A percentile compares a stretch with the other conserved stretches of the same genome.
Conservation (phyloP, 1,139 yeast genomes). For the Geotrichum restrictum region DNA sequence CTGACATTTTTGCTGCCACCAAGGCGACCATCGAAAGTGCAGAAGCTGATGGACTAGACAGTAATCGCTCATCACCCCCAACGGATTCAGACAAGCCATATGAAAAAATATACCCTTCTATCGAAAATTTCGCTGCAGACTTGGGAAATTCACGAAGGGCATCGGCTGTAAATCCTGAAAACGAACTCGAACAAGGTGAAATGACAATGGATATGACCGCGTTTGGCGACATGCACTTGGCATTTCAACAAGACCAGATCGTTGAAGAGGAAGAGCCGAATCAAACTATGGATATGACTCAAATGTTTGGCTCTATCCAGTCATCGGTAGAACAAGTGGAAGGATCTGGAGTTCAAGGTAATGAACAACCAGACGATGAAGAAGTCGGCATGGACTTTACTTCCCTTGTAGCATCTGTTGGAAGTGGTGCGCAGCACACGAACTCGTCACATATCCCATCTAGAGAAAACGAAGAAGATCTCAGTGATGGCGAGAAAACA, state of each 20-base stretch:
- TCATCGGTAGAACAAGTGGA: conserved; percentile 11
- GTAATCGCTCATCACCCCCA: not conserved
- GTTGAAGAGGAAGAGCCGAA: conserved; percentile 21
- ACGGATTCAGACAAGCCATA: not conserved
- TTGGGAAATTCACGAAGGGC: conserved; percentile 10
- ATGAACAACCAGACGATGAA: not conserved
- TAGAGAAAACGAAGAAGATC: not conserved
- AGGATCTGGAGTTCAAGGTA: not conserved
- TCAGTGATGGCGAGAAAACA: conserved; percentile 6
- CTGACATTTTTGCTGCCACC: conserved; percentile 23
- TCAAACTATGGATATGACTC: conserved; percentile 27
- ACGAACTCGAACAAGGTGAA: conserved; percentile 1
- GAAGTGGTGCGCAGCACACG: too few species aligned
- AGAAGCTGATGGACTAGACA: not conserved
- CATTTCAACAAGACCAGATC: conserved; percentile 6
- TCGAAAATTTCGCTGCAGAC: conserved; percentile 15
- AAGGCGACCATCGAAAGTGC: conserved; percentile 10
- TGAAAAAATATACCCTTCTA: conserved; percentile 11
- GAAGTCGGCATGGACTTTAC: conserved; percentile 11
- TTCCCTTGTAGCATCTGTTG: not conserved
- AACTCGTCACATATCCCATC: not conserved
- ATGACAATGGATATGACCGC: conserved; percentile 9
- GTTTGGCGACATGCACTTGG: conserved; percentile 1
- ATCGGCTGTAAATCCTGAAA: conserved; percentile 4
- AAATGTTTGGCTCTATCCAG: conserved; percentile 20